Evolutionary conservation across 192 early-diverging fungal genomes (phyloP).

Genomic region (Coemansia sp.): DNA sequence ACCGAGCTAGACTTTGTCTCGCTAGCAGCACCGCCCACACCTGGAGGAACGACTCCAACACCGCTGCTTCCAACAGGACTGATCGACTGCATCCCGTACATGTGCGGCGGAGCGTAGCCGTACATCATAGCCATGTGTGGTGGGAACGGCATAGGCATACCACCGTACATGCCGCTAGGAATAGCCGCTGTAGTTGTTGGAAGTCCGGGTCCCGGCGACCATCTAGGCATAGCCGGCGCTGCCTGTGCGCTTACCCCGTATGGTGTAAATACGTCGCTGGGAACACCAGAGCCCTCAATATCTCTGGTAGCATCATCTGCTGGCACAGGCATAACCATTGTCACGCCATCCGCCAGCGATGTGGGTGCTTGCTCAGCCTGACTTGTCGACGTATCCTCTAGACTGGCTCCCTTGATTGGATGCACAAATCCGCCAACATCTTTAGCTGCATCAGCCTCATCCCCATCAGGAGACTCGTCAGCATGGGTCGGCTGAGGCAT

Average conservation of each 20-base stretch:
- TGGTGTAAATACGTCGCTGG: conserved; percentile 14
- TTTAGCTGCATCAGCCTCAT: background rate
- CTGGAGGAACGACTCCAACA: conserved; percentile 1
- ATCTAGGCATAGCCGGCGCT: conserved; percentile 8
- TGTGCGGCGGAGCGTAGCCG: conserved; percentile 45
- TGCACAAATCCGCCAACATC: conserved; percentile 25
- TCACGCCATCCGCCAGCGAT: background rate
- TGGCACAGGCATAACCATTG: conserved; percentile 23
- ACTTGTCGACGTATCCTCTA: background rate
- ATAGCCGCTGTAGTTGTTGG: conserved; percentile 2
- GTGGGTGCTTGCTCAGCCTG: background rate
- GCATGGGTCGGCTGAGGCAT: background rate
- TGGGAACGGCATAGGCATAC: conserved; percentile 42
- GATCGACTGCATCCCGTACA: conserved; percentile 34
- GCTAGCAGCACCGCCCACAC: conserved; percentile 1
- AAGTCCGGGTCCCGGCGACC: conserved; percentile 7
- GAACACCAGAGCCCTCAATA: conserved; percentile 6
- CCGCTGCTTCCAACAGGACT: conserved; percentile 11
- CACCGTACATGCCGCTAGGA: conserved; percentile 24
- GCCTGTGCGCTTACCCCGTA: conserved; percentile 14
- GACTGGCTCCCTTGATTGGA: background rate
- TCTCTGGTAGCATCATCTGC: conserved; percentile 4
- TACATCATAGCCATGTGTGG: conserved; percentile 45
- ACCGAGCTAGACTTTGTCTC: background rate
- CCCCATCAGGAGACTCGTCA: conserved; percentile 1